A percentile compares a stretch with the other conserved stretches of the same genome.
phyloP scores from a whole-genome alignment of 108 stramenopile genomes.

The Cylindrotheca fusiformis region DNA sequence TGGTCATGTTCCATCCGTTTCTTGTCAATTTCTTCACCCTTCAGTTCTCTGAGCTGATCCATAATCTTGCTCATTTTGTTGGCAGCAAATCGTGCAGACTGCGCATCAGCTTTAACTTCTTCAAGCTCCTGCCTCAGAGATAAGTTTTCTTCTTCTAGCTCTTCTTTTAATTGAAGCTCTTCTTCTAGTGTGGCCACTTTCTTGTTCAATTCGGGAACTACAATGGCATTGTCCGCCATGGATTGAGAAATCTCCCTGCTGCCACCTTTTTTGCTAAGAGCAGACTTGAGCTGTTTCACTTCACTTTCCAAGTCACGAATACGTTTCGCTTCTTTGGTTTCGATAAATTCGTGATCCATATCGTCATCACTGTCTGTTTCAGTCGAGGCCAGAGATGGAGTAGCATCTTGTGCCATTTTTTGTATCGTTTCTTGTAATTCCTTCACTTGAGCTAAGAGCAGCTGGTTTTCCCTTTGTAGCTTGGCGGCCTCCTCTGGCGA shows the following conservation, averaged over 20 bases:
- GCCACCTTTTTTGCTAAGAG: slow-evolving; percentile 5
- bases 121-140: slow-evolving; percentile 32
- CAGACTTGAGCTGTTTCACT: slow-evolving; percentile 12
- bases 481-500: slow-evolving; percentile 73
- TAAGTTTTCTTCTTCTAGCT: slow-evolving; percentile 37
- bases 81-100: slow-evolving; percentile 36
- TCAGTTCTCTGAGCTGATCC: slow-evolving; percentile 41
- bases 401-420: slow-evolving; percentile 18
- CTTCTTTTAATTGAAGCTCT: slow-evolving; percentile 20
- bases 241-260: slow-evolving; percentile 11
- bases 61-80: slow-evolving; percentile 40
- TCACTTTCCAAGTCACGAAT: slow-evolving; percentile 31
- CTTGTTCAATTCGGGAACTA: slow-evolving; percentile 32
- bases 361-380: slow-evolving; percentile 12
- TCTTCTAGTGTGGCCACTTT: slow-evolving; percentile 34
- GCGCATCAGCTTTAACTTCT: slow-evolving; percentile 38
- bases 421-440: slow-evolving; percentile 53
- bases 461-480: slow-evolving; percentile 74
- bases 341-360: slow-evolving; percentile 23
- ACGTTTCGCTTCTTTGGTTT: slow-evolving; percentile 21
- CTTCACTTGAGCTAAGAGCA: slow-evolving; percentile 49
- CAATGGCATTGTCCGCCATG: slow-evolving; percentile 32
- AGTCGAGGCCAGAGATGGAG: slow-evolving; percentile 17
- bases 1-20: slow-evolving; percentile 38
- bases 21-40: slow-evolving; percentile 38